phyloP scores from a whole-genome alignment of 1,284 basidiomycete genomes.

The Tylopilus orsonianus region DNA sequence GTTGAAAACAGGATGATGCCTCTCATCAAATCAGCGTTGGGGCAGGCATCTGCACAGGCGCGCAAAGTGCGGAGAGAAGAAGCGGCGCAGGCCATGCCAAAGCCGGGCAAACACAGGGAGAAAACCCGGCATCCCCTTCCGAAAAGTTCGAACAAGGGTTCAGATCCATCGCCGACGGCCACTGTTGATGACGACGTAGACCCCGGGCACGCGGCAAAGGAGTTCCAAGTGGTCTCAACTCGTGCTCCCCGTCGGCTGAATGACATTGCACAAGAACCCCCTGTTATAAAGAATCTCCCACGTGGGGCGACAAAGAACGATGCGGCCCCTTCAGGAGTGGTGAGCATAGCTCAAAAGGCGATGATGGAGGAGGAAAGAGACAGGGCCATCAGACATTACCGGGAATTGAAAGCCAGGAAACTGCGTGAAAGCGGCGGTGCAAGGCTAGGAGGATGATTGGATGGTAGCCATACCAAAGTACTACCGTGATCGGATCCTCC shows the following conservation, averaged over 20 bases:
- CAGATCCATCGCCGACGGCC: conserved; percentile 17
- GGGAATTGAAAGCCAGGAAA: conserved; percentile 60
- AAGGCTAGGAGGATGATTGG: conserved; percentile 10
- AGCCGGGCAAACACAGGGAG: conserved; percentile 16
- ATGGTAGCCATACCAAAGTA: conserved; percentile 3
- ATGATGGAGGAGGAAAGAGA: conserved; percentile 77
- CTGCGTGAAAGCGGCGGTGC: conserved; percentile 15
- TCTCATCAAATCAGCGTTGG: conserved; percentile 58
- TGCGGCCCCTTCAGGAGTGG: conserved; percentile 41
- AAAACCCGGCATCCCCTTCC: conserved; percentile 17
- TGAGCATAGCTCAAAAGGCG: conserved; percentile 72
- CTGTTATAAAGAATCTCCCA: conserved; percentile 45
- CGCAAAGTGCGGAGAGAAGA: conserved; percentile 49
- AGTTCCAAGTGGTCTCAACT: conserved; percentile 55
- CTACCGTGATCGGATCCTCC: conserved; percentile 10
- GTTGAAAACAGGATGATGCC: conserved; percentile 71
- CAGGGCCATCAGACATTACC: conserved; percentile 62
- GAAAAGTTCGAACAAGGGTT: conserved; percentile 15
- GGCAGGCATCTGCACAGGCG: conserved; percentile 50
- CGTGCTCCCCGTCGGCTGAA: conserved; percentile 64
- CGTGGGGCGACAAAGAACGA: conserved; percentile 36
- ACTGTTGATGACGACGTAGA: conserved; percentile 19
- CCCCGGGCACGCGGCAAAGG: conserved; percentile 40
- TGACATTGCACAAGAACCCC: conserved; percentile 68
- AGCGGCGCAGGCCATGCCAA: conserved; percentile 26